These are phyloP conservation scores for Erysimum cheiranthoides DNA, from an alignment of 345 rosid species.

Conservation along the genomic window DNA sequence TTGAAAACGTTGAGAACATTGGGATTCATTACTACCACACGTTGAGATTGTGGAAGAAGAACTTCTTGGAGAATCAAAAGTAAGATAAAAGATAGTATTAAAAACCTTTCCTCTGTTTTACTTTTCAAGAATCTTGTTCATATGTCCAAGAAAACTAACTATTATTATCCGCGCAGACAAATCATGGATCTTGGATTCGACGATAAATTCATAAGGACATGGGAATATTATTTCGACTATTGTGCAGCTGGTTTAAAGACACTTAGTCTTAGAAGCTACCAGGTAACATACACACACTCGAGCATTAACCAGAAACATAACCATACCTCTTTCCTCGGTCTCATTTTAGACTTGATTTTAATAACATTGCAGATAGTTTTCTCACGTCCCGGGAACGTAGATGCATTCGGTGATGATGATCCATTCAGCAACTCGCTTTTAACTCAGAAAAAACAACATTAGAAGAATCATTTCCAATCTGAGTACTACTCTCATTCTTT, in stretches of 20 bases:
- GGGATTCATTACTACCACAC: conserved; percentile 84
- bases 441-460: neutral
- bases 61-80: conserved; percentile 69
- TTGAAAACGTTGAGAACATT: conserved; percentile 80
- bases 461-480: neutral
- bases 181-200: conserved; percentile 65
- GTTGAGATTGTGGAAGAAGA: conserved; percentile 69
- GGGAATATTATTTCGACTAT: conserved; percentile 88
- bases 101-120: neutral
- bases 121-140: neutral
- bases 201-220: conserved; percentile 74
- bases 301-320: neutral
- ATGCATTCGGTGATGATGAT: conserved; percentile 51
- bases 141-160: neutral
- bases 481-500: neutral
- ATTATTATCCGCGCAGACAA: conserved; percentile 48
- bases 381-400: conserved; percentile 70
- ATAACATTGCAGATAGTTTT: conserved; percentile 55
- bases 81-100: conserved; percentile 33
- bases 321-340: neutral
- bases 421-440: conserved; percentile 48
- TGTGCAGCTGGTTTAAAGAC: conserved; percentile 83
- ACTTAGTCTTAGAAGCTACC: conserved; percentile 64
- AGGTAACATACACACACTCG: conserved; percentile 46
- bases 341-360: neutral